Percentiles rank a stretch among this genome's conserved stretches.
Conservation (phyloP, 208 protist genomes). For the Leishmania amazonensis region DNA sequence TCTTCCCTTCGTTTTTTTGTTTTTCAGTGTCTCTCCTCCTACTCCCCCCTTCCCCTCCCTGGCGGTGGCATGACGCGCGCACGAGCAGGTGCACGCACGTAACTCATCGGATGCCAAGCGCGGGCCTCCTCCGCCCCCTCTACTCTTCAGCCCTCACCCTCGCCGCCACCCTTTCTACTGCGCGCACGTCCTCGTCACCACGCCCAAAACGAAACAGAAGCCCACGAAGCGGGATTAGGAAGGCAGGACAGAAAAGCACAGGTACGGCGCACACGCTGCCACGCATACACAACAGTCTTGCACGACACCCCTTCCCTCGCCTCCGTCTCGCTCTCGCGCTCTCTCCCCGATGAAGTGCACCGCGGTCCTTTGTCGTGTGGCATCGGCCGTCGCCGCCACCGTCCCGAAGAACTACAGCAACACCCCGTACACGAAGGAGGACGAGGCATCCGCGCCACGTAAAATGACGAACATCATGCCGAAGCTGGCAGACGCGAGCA, state of each 20-base stretch:
- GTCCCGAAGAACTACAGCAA: constrained; percentile 49
- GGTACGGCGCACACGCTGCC: background rate
- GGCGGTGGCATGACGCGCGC: background rate
- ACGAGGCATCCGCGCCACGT: background rate
- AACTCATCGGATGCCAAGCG: background rate
- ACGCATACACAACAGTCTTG: background rate
- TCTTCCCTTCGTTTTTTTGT: background rate
- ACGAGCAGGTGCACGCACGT: background rate
- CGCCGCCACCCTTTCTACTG: background rate
- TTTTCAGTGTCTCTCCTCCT: too few relatives aligned
- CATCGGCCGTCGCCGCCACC: constrained; percentile 18
- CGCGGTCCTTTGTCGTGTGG: constrained; percentile 4
- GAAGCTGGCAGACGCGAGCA: background rate
- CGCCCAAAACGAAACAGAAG: background rate
- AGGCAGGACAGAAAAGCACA: background rate
- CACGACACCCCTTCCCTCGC: background rate
- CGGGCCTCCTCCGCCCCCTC: background rate
- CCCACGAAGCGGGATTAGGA: background rate
- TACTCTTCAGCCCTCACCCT: background rate
- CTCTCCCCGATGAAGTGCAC: constrained; percentile 20
- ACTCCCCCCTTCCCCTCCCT: too few relatives aligned
- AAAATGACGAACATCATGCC: background rate
- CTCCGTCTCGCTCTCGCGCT: background rate
- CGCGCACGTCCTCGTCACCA: background rate
- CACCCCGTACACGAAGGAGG: constrained; percentile 38